Percentiles rank a stretch among this genome's conserved stretches.
phyloP scores from a whole-genome alignment of 805 yeast species.

The Candida peoriensis region DNA sequence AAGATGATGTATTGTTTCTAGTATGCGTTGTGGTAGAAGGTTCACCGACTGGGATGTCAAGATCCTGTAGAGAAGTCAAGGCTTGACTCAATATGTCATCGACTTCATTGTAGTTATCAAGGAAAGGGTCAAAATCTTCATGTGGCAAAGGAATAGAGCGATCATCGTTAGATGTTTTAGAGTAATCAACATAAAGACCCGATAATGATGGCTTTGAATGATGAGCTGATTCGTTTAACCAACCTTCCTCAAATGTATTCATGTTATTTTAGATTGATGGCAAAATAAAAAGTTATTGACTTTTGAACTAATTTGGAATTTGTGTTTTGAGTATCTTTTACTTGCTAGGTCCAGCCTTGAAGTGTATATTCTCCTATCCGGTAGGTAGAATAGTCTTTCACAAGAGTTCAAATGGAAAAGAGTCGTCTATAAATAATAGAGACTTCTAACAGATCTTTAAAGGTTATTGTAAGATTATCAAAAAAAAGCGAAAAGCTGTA shows the following conservation, averaged over 20 bases:
- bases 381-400: conserved; percentile 7
- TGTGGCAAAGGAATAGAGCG: conserved; percentile 5
- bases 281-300: too few relatives aligned
- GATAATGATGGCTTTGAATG: conserved; percentile 6
- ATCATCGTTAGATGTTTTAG: conserved; percentile 1
- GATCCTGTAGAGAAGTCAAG: conserved; percentile 49
- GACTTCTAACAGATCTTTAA: too few relatives aligned
- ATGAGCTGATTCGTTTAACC: conserved; percentile 3
- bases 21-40: conserved; percentile 4
- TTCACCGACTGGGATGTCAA: conserved; percentile 50
- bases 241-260: conserved; percentile 5
- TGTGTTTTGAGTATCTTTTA: not conserved
- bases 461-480: too few relatives aligned
- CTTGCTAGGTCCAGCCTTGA: conserved; percentile 6
- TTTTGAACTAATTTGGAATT: too few relatives aligned
- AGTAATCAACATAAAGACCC: conserved; percentile 6
- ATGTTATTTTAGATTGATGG: not conserved
- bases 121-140: conserved; percentile 14
- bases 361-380: conserved; percentile 9
- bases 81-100: conserved; percentile 55
- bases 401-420: not conserved
- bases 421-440: too few relatives aligned
- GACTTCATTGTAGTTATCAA: conserved; percentile 16
- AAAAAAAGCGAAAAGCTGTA: too few relatives aligned
- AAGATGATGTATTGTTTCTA: not conserved